Evolutionary conservation across 2,329 filamentous ascomycete species (phyloP).

Genomic region (Blastomyces parvus): DNA sequence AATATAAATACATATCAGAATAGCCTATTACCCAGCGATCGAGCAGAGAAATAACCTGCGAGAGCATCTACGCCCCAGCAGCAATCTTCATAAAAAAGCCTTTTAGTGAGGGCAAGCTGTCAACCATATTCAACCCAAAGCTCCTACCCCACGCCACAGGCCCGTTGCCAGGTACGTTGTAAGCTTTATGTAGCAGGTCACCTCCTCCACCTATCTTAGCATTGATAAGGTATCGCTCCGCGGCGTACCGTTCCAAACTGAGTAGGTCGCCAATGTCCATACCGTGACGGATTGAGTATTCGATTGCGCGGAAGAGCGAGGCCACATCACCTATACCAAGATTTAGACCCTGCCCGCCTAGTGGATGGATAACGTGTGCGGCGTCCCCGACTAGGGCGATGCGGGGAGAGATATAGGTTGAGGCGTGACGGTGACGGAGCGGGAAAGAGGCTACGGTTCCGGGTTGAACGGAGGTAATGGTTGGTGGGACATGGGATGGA

Average conservation of each 20-base stretch:
- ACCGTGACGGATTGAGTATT: conserved; percentile 67
- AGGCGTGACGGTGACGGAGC: conserved; percentile 82
- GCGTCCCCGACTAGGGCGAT: conserved; percentile 88
- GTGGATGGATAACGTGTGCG: conserved; percentile 87
- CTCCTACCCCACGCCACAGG: conserved; percentile 73
- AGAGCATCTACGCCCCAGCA: conserved; percentile 22
- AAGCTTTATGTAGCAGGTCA: conserved; percentile 88
- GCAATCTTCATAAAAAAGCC: conserved; percentile 71
- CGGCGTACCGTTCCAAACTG: conserved; percentile 70
- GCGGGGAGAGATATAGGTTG: conserved; percentile 84
- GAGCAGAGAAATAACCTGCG: no score
- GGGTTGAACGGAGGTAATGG: conserved; percentile 61
- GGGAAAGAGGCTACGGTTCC: conserved; percentile 82
- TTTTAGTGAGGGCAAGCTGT: conserved; percentile 67
- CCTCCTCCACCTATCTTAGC: conserved; percentile 65
- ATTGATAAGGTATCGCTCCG: conserved; percentile 74
- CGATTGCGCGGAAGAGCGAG: conserved; percentile 64
- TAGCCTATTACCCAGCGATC: no score
- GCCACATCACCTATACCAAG: conserved; percentile 84
- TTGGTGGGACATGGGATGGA: conserved; percentile 51
- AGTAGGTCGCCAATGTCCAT: conserved; percentile 75
- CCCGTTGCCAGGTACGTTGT: conserved; percentile 62
- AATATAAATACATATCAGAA: neutral
- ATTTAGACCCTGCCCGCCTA: conserved; percentile 90
- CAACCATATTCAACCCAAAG: conserved; percentile 64